Conservation (phyloP, 1,284 basidiomycete genomes). For the Pseudozyma flocculosa region DNA sequence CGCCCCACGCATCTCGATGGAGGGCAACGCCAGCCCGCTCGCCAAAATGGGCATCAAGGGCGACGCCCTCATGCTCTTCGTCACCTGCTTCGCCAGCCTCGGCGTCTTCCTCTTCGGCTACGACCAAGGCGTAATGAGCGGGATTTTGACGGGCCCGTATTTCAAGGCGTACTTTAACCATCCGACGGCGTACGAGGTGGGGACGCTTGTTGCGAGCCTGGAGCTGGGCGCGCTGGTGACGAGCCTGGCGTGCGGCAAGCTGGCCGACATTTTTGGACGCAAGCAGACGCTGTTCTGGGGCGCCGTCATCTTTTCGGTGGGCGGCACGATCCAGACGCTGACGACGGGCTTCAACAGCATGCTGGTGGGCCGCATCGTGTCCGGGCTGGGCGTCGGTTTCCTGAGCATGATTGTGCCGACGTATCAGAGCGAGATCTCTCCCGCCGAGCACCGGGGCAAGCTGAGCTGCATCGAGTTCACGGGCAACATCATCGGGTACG, state of each 20-base stretch:
- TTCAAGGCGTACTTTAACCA: slow-evolving; percentile 68
- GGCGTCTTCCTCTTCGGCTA: slow-evolving; percentile 79
- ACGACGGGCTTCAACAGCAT: slow-evolving; percentile 79
- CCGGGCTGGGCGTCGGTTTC: slow-evolving; percentile 90
- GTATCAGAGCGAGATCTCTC: slow-evolving; percentile 95
- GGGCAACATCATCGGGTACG: slow-evolving; percentile 80
- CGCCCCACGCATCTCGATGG: slow-evolving; percentile 22
- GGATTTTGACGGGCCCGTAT: slow-evolving; percentile 89
- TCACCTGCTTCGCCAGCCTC: slow-evolving; percentile 75
- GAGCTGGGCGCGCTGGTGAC: slow-evolving; percentile 82
- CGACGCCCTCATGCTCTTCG: slow-evolving; percentile 52
- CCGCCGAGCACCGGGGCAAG: slow-evolving; percentile 71
- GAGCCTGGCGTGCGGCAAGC: slow-evolving; percentile 79
- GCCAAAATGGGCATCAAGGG: slow-evolving; percentile 48
- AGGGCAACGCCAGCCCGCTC: slow-evolving; percentile 40
- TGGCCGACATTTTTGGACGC: slow-evolving; percentile 85
- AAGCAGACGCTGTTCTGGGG: slow-evolving; percentile 84
- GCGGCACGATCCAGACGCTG: slow-evolving; percentile 86
- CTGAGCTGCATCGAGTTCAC: slow-evolving; percentile 94
- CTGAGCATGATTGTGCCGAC: slow-evolving; percentile 89
- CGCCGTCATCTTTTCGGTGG: slow-evolving; percentile 81
- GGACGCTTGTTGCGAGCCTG: slow-evolving; percentile 74
- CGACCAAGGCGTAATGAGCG: slow-evolving; percentile 60
- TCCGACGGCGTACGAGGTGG: slow-evolving; percentile 66
- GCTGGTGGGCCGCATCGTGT: slow-evolving; percentile 82